Evolutionary conservation across 2,329 filamentous ascomycete species (phyloP), one percentile per base, ranked within the genome.

Genomic region (Diaporthe ilicicola): DNA sequence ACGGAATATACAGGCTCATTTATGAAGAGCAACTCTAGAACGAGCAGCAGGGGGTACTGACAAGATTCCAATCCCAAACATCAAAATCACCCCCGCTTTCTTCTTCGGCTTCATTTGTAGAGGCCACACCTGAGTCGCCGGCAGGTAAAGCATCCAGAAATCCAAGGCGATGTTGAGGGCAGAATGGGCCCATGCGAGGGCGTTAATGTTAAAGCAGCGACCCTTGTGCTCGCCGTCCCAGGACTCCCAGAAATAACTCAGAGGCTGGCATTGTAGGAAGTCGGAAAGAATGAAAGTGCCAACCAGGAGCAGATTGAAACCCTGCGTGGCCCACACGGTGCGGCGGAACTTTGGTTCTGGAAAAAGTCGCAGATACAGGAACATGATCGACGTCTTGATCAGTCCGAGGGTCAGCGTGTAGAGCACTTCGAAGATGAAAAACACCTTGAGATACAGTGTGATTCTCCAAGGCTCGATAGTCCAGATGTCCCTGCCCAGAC

Each of bases 361-460:
- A 19, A 59, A 70, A n/a, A 70, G 44, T 1, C 61, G 61, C 32
- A 70, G 46, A 50, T 70, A 70, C n/a, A 70, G 24, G 22, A 66
- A 70, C n/a, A 48, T 17, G 32, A 70, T 65, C 3, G 59, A 67
- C 15, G 54, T 59, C 61, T 70, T 70, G 32, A 67, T 39, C 39
- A 70, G 39, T 1, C 29, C 32, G 17, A 67, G 51, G n/a, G 42
- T 37, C 29, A 70, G 24, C 6, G 32, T 39, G 39, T 70, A 70
- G 2, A 70, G 39, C 3, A 80, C 70, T 48, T 83, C 82, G 73
- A 81, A 56, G 27, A 50, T 2, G 27, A 56, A 44, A 42, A 70
- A 67, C 15, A 67, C 5, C 59, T 67, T 32, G 17, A 73, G 64
- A 34, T 70, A 69, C 24, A 67, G 59, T n/a, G 61, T 53, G 34